Evolutionary conservation across 2,329 filamentous ascomycete genomes (phyloP), one percentile per base, ranked within the genome.

Genomic region (Dryadomyces quercus-mongolicae): DNA sequence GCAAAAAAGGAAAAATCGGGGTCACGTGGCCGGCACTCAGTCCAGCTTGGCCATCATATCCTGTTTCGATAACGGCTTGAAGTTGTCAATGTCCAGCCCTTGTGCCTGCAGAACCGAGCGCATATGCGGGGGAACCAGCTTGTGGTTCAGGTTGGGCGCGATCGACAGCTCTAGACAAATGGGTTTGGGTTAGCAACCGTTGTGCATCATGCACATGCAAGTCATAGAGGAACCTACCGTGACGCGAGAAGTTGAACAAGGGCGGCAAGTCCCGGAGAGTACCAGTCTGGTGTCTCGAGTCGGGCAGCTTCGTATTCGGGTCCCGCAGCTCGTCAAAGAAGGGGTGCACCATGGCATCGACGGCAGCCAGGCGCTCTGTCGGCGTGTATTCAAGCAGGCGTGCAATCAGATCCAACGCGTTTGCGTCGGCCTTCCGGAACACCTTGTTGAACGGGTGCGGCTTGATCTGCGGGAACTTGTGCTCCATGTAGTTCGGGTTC

Each of bases 401-500:
- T 53, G 90, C 93, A 68, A 98, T 97, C 63, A 98, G 76, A 66
- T 97, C 91, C 65, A 98, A 94, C 43, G 93, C 92, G 65, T 89
- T 91, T 36, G 83, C 79, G 62, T 95, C 89, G 55, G 93, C 93
- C 80, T 94, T 96, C 62, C 93, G 85, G 81, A 98, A 97, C 54
- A 98, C 93, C 81, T 97, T 97, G 74, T 87, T 94, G 78, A 98
- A 98, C 31, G 93, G 93, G 67, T 98, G 93, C 56, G 93, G 93
- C 77, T 98, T 98, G 76, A 98, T 98, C 71, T 98, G 93, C 49
- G 93, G 93, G 72, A 98, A 98, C 75, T 97, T 97, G 76, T 98
- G 93, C 74, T 98, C 93, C 93, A 98, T 98, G 73, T 98, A 98
- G 72, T 98, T 98, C 56, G 93, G 93, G 72, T 98, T 98, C 93